phyloP scores from a whole-genome alignment of 169 alveolate species.

The Plasmodium vivax region DNA sequence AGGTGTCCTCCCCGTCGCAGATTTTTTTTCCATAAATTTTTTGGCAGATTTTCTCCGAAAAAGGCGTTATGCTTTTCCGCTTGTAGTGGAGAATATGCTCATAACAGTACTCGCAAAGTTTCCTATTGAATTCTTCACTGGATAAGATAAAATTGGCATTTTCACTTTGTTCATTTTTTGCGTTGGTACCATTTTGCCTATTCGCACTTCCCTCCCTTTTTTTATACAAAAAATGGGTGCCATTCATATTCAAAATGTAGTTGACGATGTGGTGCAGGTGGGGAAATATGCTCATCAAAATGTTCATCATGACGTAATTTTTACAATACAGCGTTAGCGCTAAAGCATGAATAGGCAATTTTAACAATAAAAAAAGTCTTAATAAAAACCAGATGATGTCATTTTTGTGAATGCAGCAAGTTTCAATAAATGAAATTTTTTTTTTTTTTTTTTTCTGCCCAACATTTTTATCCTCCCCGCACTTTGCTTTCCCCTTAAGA shows the following conservation, averaged over 20 bases:
- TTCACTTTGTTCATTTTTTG: background rate
- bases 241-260: constrained; percentile 69
- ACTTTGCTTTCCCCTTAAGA: background rate
- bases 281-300: constrained; percentile 54
- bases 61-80: constrained; percentile 28
- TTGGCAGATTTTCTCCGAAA: constrained; percentile 4
- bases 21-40: constrained; percentile 41
- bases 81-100: constrained; percentile 43
- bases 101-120: constrained; percentile 70
- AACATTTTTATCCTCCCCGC: background rate
- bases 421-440: constrained; percentile 19
- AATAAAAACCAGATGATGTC: constrained; percentile 73
- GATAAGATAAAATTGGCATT: background rate
- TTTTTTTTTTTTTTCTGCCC: constrained; percentile 11
- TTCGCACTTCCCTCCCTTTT: constrained; percentile 6
- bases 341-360: constrained; percentile 69
- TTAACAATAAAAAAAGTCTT: constrained; percentile 60
- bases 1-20: background rate
- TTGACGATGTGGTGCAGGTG: constrained; percentile 56
- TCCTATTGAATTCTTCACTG: constrained; percentile 35
- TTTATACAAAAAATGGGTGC: constrained; percentile 31
- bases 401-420: constrained; percentile 39
- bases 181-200: background rate
- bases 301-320: constrained; percentile 64
- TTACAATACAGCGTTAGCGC: constrained; percentile 67